Evolutionary conservation across 192 early-diverging fungal genomes (phyloP), one percentile per base, ranked within the genome.

Genomic region (Entomortierella chlamydospora): DNA sequence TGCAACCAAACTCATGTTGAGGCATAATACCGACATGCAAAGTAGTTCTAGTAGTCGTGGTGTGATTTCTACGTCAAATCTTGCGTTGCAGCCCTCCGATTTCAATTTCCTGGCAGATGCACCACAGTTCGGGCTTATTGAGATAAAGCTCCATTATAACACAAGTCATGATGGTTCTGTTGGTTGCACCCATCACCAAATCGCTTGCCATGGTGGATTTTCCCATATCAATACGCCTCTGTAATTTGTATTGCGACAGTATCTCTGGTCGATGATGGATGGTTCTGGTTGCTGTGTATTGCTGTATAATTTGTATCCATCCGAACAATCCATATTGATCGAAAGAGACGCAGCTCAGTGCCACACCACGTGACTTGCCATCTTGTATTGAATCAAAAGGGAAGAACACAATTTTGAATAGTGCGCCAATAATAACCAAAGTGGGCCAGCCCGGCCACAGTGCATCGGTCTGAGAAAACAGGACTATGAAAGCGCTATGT

Each of bases 381-480:
- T 73, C 71, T 73, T 73, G 62, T 65, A 73, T 45, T 60, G 72
- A 61, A 59, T 67, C 63, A 74, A 74, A 74, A 65, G 72, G 64
- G 63, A 65, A 56, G 72, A 74, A 45, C 51, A 0, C 22, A 25
- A 57, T 29, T 64, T 58, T 47, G 8, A 26, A 9, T 9, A n/a
- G 1, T 4, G 29, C 29, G 20, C 56, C 28, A 5, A 37, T 57
- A 34, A 57, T n/a, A n/a, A n/a, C n/a, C n/a, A n/a, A n/a, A n/a
- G n/a, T n/a, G n/a, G n/a, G n/a, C n/a, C n/a, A n/a, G n/a, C n/a
- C n/a, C n/a, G n/a, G n/a, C n/a, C n/a, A n/a, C n/a, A n/a, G n/a
- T n/a, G n/a, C n/a, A n/a, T n/a, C n/a, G n/a, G n/a, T n/a, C n/a
- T n/a, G n/a, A n/a, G n/a, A n/a, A n/a, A n/a, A n/a, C n/a, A n/a